Evolutionary conservation across 345 rosid genomes (phyloP).

Genomic region (Euphorbia tirucalli): DNA sequence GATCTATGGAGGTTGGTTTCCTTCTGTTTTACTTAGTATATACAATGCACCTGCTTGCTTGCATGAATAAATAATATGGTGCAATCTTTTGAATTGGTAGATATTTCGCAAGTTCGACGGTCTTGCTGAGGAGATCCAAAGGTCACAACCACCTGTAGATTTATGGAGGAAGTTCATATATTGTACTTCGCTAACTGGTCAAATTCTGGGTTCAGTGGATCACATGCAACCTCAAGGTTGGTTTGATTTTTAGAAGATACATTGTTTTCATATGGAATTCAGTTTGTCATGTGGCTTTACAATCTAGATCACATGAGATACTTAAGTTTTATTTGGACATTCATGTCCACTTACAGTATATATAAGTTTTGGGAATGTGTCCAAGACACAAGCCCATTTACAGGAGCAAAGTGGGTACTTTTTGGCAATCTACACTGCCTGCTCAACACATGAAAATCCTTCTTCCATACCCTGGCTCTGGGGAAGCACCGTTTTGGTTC

Average conservation of each 20-base stretch:
- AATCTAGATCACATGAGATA: too few relatives aligned
- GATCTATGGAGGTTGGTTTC: slow-evolving; percentile 85
- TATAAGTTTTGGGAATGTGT: too few relatives aligned
- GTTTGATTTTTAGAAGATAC: slow-evolving; percentile 7
- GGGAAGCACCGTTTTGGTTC: too few relatives aligned
- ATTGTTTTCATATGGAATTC: too few relatives aligned
- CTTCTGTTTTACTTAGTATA: neutral
- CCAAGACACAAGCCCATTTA: too few relatives aligned
- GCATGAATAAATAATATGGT: slow-evolving; percentile 8
- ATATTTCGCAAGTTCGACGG: slow-evolving; percentile 78
- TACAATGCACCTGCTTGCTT: neutral
- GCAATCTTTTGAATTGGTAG: slow-evolving; percentile 31
- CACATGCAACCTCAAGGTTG: slow-evolving; percentile 97
- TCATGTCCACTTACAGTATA: too few relatives aligned
- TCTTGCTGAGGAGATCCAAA: slow-evolving; percentile 79
- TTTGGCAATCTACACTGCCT: too few relatives aligned
- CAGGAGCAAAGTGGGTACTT: too few relatives aligned
- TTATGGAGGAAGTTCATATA: slow-evolving; percentile 91
- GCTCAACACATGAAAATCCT: too few relatives aligned
- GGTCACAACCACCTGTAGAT: slow-evolving; percentile 79
- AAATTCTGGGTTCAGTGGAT: slow-evolving; percentile 82
- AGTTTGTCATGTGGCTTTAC: too few relatives aligned
- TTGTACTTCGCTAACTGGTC: slow-evolving; percentile 84
- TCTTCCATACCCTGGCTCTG: too few relatives aligned
- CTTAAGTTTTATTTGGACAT: too few relatives aligned